Evolutionary conservation across 371 early-diverging fungal genomes (phyloP), one percentile per base, ranked within the genome.

Genomic region (Coemansia sp.): DNA sequence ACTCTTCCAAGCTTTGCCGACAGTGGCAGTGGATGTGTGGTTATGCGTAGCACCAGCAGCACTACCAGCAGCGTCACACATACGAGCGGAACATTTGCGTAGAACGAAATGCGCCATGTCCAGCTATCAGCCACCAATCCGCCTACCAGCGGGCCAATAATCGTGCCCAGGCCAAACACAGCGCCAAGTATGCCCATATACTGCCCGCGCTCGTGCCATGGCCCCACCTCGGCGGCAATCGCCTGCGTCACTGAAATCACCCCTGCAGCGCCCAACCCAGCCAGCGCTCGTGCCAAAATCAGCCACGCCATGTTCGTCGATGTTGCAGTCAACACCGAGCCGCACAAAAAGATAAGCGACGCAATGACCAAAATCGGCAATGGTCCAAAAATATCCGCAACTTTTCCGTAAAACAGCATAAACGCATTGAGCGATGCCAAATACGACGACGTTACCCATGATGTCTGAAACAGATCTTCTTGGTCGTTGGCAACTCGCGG

Each of bases 211-310:
- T 91, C 85, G 7, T 84, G 79, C 21, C 88, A 26, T 5, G 90
- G 83, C 0, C 87, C 80, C 62, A 93, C 80, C 64, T 94, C 93
- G 9, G 92, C 84, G 42, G 93, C 86, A 62, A 93, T 88, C 60
- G 93, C 90, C 67, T 89, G 84, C 7, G 86, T 84, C 54, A 90
- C 79, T 0, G 84, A 75, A 55, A 88, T 78, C 25, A 93, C 64
- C 0, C 95, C 95, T 2, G 91, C 93, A 0, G 89, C 94, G 44
- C 96, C 94, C 47, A 91, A 72, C 50, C 93, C 93, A 0, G 91
- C 86, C 20, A 91, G 67, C 3, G 88, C 89, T 51, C 94, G 86
- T 9, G 87, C 89, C 39, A 86, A 70, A 39, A 93, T 93, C 37
- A 96, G 82, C 82, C 85, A 72, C 75, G 85, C 86, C 83, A 90